Conservation (phyloP, 306 rosid genomes). For the Trifolium repens region DNA sequence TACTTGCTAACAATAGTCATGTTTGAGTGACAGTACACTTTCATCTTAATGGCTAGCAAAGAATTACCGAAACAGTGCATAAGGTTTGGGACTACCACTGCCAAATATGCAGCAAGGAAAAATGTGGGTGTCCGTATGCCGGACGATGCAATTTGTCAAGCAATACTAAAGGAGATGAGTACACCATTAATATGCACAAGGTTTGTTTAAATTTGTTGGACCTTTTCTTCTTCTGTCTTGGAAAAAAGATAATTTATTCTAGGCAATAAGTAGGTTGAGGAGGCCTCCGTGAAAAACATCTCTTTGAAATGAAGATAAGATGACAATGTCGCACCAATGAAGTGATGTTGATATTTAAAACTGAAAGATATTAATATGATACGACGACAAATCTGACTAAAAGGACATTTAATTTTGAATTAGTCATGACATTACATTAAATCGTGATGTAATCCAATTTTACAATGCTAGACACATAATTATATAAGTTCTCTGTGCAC, state of each 20-base stretch:
- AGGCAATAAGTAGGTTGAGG: slow-evolving; percentile 5
- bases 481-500: too few relatives aligned
- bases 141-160: slow-evolving; percentile 81
- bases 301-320: slow-evolving; percentile 6
- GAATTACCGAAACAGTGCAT: slow-evolving; percentile 85
- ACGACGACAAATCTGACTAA: slow-evolving; percentile 4
- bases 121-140: slow-evolving; percentile 95
- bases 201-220: slow-evolving; percentile 48
- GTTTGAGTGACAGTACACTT: slow-evolving; percentile 78
- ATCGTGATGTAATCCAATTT: not conserved
- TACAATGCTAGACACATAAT: not conserved
- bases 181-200: slow-evolving; percentile 88
- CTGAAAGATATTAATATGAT: not conserved
- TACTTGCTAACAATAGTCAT: slow-evolving; percentile 42
- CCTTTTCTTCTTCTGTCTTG: slow-evolving; percentile 2
- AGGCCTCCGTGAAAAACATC: not conserved
- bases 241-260: slow-evolving; percentile 22
- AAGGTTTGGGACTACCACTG: slow-evolving; percentile 70
- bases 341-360: not conserved
- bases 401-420: not conserved
- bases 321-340: not conserved
- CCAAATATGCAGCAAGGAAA: slow-evolving; percentile 75
- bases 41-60: slow-evolving; percentile 90
- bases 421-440: not conserved
- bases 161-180: slow-evolving; percentile 76